Base-by-base conservation (phyloP, 441 rosid species). In the Aquilaria agallochum region DNA sequence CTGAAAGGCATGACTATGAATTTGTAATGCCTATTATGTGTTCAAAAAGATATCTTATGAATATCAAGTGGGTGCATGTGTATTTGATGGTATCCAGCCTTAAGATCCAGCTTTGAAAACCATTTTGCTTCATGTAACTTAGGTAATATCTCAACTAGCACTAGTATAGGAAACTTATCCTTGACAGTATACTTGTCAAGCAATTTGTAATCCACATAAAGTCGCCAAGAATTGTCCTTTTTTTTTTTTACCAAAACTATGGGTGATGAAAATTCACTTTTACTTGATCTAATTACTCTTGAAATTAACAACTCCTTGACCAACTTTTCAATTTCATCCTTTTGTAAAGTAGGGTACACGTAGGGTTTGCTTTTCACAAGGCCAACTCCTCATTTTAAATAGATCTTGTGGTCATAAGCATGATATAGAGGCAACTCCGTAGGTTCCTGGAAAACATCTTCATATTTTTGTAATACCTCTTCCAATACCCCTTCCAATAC, bases 1-100 rank as follows among this genome's bases (percentile, higher is more conserved):
- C 58, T 31, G 15, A 52, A 62, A 11, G 65, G 57, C 57, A 62
- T 62, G 9, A 62, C 56, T 20, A 62, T 5, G 47, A 62, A 62
- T 32, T 62, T 34, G 7, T 62, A 62, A 10, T 62, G 66, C 10
- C 50, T 58, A 0, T 34, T 9, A 27, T 52, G 42, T 0, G 51
- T 62, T 0, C 58, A 20, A 44, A 64, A 64, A 27, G 67, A 47
- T 9, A 1, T 15, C 42, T 64, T 63, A 0, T 40, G 48, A 0
- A 63, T 42, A 5, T 54, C 52, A 3, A 20, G 5, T 0, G 7
- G 9, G 0, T 15, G 15, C 31, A 55, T 20, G 6, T 46, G 11
- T 2, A 63, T 63, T 7, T 64, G 67, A n/a, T 64, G 59, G 2
- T 55, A 64, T 9, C 67, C 60, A 2, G 53, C 11, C 2, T 30